Conservation (phyloP, 1,139 yeast genomes). For the Suzukiozyma palmioleophila region DNA sequence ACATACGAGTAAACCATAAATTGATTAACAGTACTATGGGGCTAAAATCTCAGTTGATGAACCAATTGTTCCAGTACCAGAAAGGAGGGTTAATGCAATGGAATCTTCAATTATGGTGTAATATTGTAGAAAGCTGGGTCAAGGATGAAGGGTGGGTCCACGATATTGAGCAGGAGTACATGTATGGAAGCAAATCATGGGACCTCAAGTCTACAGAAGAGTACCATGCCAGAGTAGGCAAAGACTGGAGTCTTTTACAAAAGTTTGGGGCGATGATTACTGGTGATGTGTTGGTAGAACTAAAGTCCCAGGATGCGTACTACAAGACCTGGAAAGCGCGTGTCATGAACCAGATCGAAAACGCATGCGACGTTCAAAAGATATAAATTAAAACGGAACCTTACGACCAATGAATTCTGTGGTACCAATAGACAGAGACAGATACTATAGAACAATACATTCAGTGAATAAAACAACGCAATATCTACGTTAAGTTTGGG, state of each 20-base stretch:
- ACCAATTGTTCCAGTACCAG: constrained; percentile 50
- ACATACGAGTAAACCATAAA: constrained; percentile 48
- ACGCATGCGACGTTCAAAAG: background rate
- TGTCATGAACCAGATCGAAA: constrained; percentile 5
- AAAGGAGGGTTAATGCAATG: constrained; percentile 46
- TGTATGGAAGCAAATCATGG: constrained; percentile 24
- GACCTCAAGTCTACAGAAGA: constrained; percentile 18
- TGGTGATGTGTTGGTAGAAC: constrained; percentile 26
- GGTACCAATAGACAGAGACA: too few relatives aligned
- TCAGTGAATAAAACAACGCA: too few relatives aligned
- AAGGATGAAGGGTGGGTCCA: constrained; percentile 53
- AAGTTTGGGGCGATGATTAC: constrained; percentile 35
- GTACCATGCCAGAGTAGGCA: constrained; percentile 27
- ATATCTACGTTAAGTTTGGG: too few relatives aligned
- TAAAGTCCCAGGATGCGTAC: constrained; percentile 26
- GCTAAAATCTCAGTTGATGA: constrained; percentile 41
- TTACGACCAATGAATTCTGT: too few relatives aligned
- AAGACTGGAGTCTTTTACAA: constrained; percentile 28
- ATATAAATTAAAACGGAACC: too few relatives aligned
- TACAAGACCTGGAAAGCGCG: constrained; percentile 27
- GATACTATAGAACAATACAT: too few relatives aligned
- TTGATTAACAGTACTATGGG: constrained; percentile 44
- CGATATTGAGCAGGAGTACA: constrained; percentile 38
- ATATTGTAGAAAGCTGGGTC: constrained; percentile 48
- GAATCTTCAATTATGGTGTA: constrained; percentile 49